Base-by-base conservation (phyloP, 768 basidiomycete species). In the Calocybe cyanea region DNA sequence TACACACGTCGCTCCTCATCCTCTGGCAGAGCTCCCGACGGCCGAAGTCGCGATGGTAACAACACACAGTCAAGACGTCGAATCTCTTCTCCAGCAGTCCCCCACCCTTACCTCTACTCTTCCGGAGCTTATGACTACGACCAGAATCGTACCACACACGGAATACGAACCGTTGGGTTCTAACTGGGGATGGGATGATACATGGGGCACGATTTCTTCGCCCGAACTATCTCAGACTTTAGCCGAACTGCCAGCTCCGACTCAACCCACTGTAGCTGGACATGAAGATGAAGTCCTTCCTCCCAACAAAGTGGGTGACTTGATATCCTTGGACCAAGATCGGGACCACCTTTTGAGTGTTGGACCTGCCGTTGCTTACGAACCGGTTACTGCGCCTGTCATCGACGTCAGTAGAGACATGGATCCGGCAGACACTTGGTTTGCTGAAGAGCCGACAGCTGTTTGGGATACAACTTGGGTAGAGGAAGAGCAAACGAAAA, bases 381-480 rank as follows among this genome's bases (percentile, higher is more conserved):
- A 15, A 7, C 10, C 19, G 7, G 8, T 15, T 14, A 18, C 14
- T 7, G 34, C 23, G 3, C 32, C 45, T 17, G 42, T 35, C 1
- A 41, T 34, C 20, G 46, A 51, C 7, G 32, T 41, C 1, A 39
- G 44, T 6, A 19, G 28, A 2, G 48, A 47, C 41, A 40, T 36
- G 28, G 48, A 54, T 19, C 50, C 57, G 36, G 50, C 46, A 17
- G 52, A 53, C n/a, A 46, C 48, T 13, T 58, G 55, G 52, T 56
- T 58, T 21, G 33, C 31, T 4, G 55, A 54, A 34, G 57, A 54
- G 43, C 41, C 41, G 7, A 56, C 50, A 14, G 45, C 48, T 8
- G 53, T 57, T 7, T 54, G 46, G 41, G 47, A 53, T 24, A 18
- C 14, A 17, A 48, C 32, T 17, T 50, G 52, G 52, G 41, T 18